Evolutionary conservation across 2,329 filamentous ascomycete species (phyloP).

Genomic region (Trematosphaeria pertusa): DNA sequence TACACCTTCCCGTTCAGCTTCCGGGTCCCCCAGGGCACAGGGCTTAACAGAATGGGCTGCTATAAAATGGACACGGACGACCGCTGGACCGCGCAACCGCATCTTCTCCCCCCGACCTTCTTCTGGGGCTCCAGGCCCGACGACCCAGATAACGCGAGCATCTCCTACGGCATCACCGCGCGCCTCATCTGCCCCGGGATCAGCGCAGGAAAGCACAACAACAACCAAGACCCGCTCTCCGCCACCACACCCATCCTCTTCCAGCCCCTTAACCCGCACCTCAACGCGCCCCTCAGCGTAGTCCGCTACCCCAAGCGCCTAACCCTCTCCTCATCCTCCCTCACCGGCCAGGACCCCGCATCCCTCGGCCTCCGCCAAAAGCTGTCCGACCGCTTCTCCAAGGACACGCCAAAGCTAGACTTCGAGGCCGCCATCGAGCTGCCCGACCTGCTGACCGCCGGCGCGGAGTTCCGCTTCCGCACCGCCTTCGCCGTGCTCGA

Average conservation of each 20-base stretch:
- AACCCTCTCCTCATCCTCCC: conserved; percentile 21
- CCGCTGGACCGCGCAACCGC: conserved; percentile 22
- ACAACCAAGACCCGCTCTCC: conserved; percentile 14
- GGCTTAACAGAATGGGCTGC: conserved; percentile 16
- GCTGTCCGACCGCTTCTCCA: conserved; percentile 29
- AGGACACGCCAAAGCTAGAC: conserved; percentile 26
- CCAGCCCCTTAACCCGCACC: conserved; percentile 17
- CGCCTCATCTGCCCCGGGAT: conserved; percentile 23
- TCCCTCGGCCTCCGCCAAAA: conserved; percentile 28
- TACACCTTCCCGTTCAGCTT: conserved; percentile 33
- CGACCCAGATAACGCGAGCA: conserved; percentile 20
- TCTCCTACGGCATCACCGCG: conserved; percentile 29
- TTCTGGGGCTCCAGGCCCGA: conserved; percentile 3
- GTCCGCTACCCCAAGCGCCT: conserved; percentile 16
- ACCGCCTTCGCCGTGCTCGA: conserved; percentile 18
- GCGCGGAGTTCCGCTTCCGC: conserved; percentile 28
- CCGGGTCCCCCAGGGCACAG: conserved; percentile 24
- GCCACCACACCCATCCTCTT: conserved; percentile 23
- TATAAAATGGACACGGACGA: conserved; percentile 24
- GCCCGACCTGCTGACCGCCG: conserved; percentile 21
- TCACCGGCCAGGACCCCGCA: conserved; percentile 16
- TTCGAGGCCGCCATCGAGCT: conserved; percentile 25
- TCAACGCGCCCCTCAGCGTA: conserved; percentile 6
- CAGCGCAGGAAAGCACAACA: conserved; percentile 8
- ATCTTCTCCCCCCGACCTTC: conserved; percentile 34